Evolutionary conservation across 2,329 filamentous ascomycete genomes (phyloP).

Genomic region (Aureobasidium subglaciale): DNA sequence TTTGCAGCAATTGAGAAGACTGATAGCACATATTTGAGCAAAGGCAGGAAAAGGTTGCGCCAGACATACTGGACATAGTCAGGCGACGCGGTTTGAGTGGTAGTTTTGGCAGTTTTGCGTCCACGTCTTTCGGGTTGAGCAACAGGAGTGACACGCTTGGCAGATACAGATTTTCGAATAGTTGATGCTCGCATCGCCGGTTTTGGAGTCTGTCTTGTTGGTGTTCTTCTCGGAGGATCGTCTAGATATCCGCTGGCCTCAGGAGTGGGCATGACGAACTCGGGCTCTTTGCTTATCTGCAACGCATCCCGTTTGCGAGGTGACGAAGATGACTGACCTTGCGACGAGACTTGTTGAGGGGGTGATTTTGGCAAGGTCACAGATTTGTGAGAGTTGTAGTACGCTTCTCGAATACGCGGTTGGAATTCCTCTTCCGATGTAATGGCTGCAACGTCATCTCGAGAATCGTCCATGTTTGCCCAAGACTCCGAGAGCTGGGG

Average conservation of each 20-base stretch:
- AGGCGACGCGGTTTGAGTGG: background rate
- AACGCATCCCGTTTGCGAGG: constrained; percentile 7
- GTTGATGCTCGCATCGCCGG: constrained; percentile 17
- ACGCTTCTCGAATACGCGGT: constrained; percentile 8
- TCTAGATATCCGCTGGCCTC: background rate
- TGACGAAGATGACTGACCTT: background rate
- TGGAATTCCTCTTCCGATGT: background rate
- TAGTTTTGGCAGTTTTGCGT: background rate
- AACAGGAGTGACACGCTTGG: background rate
- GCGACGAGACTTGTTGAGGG: background rate
- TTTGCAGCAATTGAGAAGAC: constrained; percentile 54
- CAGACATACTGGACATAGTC: constrained; percentile 23
- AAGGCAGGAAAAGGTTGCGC: constrained; percentile 28
- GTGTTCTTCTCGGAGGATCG: background rate
- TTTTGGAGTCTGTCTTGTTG: background rate
- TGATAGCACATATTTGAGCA: constrained; percentile 45
- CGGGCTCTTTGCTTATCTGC: background rate
- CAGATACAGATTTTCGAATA: constrained; percentile 16
- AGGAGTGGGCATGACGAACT: constrained; percentile 14
- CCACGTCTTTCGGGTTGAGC: background rate
- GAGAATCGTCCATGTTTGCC: constrained; percentile 13
- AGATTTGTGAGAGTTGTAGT: constrained; percentile 6
- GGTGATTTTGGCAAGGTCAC: background rate
- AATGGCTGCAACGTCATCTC: background rate
- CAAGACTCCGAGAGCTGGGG: constrained; percentile 16